Evolutionary conservation across 2,329 filamentous ascomycete species (phyloP), one percentile per base, ranked within the genome.

Genomic region (Pleomassaria siparia): DNA sequence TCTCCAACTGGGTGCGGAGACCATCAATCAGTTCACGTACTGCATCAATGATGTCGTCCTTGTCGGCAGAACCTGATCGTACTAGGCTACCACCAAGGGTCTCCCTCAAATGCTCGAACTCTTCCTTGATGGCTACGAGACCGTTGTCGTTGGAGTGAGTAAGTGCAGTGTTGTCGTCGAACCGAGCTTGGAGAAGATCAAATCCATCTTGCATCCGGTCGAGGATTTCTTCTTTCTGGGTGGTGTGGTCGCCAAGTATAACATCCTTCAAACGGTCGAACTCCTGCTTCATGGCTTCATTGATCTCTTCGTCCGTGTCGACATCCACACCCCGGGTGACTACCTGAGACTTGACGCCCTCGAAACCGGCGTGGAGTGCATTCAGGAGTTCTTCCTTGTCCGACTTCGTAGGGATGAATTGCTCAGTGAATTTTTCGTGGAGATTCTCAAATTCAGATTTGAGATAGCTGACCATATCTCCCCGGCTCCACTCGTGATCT

Each of bases 201-300:
- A 80, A 72, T 10, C 74, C 74, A 37, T 73, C 72, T 41, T 81
- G 77, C 32, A 86, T 79, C 4, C 79, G 80, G 53, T 85, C 81
- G 2, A 86, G 67, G 28, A 86, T 76, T 52, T 86, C 82, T 44
- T 80, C 81, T 60, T 84, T 84, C 53, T 83, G 77, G 18, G 71
- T 72, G 0, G 75, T 69, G n/a, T 76, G 72, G 40, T 80, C 77
- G 40, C 79, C 72, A 65, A 90, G 88, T 41, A 96, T 81, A 0
- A 87, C 82, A 15, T 91, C 86, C 21, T 89, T 85, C 7, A 96
- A 80, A 44, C 89, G 85, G 53, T 94, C 89, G 41, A 95, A 87
- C 62, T 95, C 89, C 32, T 84, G 83, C 64, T 87, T 88, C 68
- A 95, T 85, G 42, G 89, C 82, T 49, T 89, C 86, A 30, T 85